Evolutionary conservation across 257 asterid species (phyloP), one percentile per base, ranked within the genome.

Genomic region (Salvia splendens): DNA sequence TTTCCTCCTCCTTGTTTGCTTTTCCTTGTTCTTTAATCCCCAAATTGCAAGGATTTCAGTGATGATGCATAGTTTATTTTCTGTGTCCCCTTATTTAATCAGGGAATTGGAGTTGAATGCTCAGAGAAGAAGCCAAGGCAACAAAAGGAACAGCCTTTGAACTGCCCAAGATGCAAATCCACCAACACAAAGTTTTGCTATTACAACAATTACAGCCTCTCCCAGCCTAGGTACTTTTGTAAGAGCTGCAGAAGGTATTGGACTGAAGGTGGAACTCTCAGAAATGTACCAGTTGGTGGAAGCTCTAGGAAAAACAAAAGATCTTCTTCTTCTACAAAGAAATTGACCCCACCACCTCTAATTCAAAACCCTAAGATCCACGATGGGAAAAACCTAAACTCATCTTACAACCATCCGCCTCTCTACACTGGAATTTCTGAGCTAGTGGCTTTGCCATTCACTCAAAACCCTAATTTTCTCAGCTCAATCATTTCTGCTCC

Each of bases 211-310:
- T 89, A 89, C 45, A 89, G 85, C 11, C 83, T 89, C 0, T 64
- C 96, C 17, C 96, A 89, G 58, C 96, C 96, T 12, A 83, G 96
- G 59, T 89, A 85, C 82, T 84, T 89, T 15, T 90, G 97, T 75
- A 90, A 90, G 83, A 80, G 86, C 12, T 87, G 97, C 73, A 73
- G 92, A 71, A 83, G 97, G 84, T 90, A 90, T 43, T 90, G 97
- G 97, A 90, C 97, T 17, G 84, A 80, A 55, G 97, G 97, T 0
- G 97, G 97, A 0, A 78, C 95, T 5, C 62, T 90, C 6, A 84
- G 97, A 38, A 90, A 75, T 73, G 96, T 90, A 33, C 97, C 97
- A 0, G 96, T 90, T 1, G 97, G 97, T 3, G 97, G 97, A 0
- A 94, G 92, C 32, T 87, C 97, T 1, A 78, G 97, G 15, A 91